These are phyloP conservation scores for Aspergillus sp. DNA, from an alignment of 2,329 filamentous ascomycete species.

Conservation along the genomic window DNA sequence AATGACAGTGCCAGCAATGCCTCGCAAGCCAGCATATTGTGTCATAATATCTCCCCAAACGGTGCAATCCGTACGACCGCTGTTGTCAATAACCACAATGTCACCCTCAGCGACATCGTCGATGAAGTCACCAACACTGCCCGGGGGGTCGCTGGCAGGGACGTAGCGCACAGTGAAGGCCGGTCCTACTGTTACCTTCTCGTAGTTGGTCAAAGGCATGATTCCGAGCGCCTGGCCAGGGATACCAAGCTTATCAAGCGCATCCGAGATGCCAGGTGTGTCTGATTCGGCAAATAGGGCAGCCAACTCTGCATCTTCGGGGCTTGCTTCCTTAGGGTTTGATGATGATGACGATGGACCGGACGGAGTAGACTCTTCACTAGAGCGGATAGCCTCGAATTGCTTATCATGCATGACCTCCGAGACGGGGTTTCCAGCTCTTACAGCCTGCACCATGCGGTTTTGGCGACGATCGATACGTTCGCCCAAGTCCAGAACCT, in stretches of 20 bases:
- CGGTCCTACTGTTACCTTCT: constrained; percentile 33
- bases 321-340: constrained; percentile 13
- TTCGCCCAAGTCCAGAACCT: constrained; percentile 19
- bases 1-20: constrained; percentile 37
- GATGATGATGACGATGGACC: background rate
- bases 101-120: constrained; percentile 35
- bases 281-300: constrained; percentile 22
- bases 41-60: constrained; percentile 44
- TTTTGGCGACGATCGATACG: constrained; percentile 20
- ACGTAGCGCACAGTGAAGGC: constrained; percentile 39
- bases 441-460: constrained; percentile 23
- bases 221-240: constrained; percentile 21
- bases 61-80: constrained; percentile 38
- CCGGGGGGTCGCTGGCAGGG: constrained; percentile 22
- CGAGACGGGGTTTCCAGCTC: constrained; percentile 18
- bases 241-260: constrained; percentile 26
- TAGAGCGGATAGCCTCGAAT: constrained; percentile 20
- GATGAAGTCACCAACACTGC: constrained; percentile 37
- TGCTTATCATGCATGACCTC: constrained; percentile 26
- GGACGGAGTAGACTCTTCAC: background rate
- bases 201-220: constrained; percentile 29
- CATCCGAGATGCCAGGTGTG: constrained; percentile 24
- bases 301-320: constrained; percentile 20
- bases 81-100: constrained; percentile 38
- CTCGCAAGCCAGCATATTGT: constrained; percentile 35